phyloP scores from a whole-genome alignment of 2,329 filamentous ascomycete species.

The Neurospora crassa region DNA sequence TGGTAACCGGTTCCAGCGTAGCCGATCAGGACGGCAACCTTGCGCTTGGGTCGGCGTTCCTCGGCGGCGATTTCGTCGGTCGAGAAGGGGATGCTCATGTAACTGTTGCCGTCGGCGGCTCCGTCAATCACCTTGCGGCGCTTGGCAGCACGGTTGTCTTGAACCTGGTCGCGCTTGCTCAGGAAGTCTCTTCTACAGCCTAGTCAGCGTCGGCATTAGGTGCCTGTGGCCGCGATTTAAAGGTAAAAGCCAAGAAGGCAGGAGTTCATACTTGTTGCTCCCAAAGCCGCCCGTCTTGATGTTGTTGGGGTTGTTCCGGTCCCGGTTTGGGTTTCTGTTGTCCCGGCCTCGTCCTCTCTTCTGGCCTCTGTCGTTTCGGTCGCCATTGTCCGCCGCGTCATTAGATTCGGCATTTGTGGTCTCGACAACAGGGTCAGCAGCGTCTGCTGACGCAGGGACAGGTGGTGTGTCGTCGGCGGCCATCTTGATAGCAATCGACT shows the following conservation, averaged over 20 bases:
- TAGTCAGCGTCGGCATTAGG: slow-evolving; percentile 17
- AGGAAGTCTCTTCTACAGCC: slow-evolving; percentile 12
- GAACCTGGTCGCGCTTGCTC: slow-evolving; percentile 41
- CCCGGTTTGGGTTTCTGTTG: slow-evolving; percentile 9
- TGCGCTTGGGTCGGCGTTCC: slow-evolving; percentile 81
- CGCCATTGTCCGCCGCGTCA: slow-evolving; percentile 8
- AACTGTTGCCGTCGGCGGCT: slow-evolving; percentile 34
- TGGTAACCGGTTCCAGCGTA: slow-evolving; percentile 96
- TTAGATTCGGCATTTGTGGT: background rate
- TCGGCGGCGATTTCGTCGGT: slow-evolving; percentile 84
- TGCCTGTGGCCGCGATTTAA: background rate
- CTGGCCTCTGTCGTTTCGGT: slow-evolving; percentile 1
- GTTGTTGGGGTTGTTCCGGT: slow-evolving; percentile 3
- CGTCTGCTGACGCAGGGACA: slow-evolving; percentile 1
- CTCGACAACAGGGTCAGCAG: background rate
- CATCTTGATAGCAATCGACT: slow-evolving; percentile 13
- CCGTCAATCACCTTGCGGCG: slow-evolving; percentile 40
- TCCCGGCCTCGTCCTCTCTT: slow-evolving; percentile 8
- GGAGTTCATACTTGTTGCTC: slow-evolving; percentile 12
- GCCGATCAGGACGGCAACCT: slow-evolving; percentile 90
- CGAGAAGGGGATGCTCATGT: slow-evolving; percentile 46
- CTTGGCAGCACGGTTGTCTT: slow-evolving; percentile 42
- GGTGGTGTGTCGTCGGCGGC: slow-evolving; percentile 14
- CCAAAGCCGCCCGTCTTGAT: slow-evolving; percentile 13
- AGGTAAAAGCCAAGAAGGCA: background rate